Conservation (phyloP, 2,329 filamentous ascomycete genomes). For the Fusarium nygamai region DNA sequence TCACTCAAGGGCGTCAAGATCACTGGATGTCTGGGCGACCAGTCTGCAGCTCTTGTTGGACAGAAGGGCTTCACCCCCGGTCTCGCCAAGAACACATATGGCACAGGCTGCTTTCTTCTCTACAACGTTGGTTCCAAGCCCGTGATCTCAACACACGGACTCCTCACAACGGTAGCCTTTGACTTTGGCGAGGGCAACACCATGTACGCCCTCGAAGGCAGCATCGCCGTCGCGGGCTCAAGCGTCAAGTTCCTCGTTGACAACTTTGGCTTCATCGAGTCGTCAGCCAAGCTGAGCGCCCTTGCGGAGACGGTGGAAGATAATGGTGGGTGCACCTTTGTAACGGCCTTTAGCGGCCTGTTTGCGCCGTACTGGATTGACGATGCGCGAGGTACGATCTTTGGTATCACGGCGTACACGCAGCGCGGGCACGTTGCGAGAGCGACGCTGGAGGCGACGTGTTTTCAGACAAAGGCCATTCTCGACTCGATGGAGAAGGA, state of each 20-base stretch:
- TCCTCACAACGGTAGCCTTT: constrained; percentile 81
- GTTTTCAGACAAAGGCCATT: constrained; percentile 86
- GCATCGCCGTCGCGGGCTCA: constrained; percentile 79
- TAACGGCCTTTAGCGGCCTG: constrained; percentile 82
- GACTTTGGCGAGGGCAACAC: constrained; percentile 74
- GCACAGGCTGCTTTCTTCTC: constrained; percentile 84
- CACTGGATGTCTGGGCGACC: constrained; percentile 82
- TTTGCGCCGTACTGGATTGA: constrained; percentile 90
- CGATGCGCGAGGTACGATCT: constrained; percentile 82
- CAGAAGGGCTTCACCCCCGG: constrained; percentile 82
- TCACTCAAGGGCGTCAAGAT: constrained; percentile 74
- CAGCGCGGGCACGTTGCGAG: constrained; percentile 80
- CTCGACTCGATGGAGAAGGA: constrained; percentile 84
- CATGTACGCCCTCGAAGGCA: constrained; percentile 81
- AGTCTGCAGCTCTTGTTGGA: constrained; percentile 82
- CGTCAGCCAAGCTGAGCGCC: constrained; percentile 56
- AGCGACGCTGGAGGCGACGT: constrained; percentile 82
- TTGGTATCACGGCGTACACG: constrained; percentile 81
- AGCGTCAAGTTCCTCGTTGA: constrained; percentile 75
- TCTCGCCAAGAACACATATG: constrained; percentile 86
- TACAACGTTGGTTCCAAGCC: constrained; percentile 85
- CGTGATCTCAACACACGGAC: constrained; percentile 79
- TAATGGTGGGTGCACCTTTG: constrained; percentile 80
- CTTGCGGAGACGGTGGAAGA: constrained; percentile 65
- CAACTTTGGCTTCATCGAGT: constrained; percentile 65